phyloP scores from a whole-genome alignment of 2,329 filamentous ascomycete species.

The Thermothelomyces thermophilus region DNA sequence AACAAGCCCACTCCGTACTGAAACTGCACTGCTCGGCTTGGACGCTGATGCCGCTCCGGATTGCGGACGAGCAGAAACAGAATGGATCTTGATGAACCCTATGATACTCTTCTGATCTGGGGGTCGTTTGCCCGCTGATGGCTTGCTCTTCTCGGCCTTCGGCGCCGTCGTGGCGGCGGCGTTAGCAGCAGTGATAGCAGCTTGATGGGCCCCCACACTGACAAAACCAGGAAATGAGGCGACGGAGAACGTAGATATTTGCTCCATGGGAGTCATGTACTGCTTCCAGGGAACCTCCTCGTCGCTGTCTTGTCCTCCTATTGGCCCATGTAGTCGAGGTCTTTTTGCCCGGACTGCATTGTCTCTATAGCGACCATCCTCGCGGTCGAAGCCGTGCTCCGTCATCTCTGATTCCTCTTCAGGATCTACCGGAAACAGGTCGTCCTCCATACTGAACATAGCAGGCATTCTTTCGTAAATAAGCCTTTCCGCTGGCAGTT shows the following conservation, averaged over 20 bases:
- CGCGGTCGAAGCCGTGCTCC: constrained; percentile 10
- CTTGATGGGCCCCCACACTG: constrained; percentile 51
- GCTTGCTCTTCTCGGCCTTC: constrained; percentile 15
- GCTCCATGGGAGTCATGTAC: constrained; percentile 57
- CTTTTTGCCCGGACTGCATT: constrained; percentile 25
- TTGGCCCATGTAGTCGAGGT: constrained; percentile 26
- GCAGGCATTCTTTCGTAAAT: constrained; percentile 48
- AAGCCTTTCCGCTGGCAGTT: constrained; percentile 48
- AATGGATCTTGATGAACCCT: constrained; percentile 32
- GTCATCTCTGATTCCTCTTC: constrained; percentile 34
- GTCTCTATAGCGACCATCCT: constrained; percentile 15
- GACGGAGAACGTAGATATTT: constrained; percentile 52
- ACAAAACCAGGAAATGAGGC: constrained; percentile 53
- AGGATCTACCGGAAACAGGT: constrained; percentile 60
- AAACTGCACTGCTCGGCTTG: neutral
- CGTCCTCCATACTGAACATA: constrained; percentile 57
- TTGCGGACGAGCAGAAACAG: constrained; percentile 11
- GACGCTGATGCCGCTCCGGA: neutral
- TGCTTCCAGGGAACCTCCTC: constrained; percentile 35
- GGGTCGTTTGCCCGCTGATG: constrained; percentile 30
- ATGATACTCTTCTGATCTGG: constrained; percentile 38
- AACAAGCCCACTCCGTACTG: neutral
- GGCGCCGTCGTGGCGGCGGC: constrained; percentile 21
- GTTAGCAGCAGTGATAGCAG: constrained; percentile 32
- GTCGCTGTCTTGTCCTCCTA: constrained; percentile 24